Conservation (phyloP, 805 yeast species). For the Naumovozyma dairenensis region DNA sequence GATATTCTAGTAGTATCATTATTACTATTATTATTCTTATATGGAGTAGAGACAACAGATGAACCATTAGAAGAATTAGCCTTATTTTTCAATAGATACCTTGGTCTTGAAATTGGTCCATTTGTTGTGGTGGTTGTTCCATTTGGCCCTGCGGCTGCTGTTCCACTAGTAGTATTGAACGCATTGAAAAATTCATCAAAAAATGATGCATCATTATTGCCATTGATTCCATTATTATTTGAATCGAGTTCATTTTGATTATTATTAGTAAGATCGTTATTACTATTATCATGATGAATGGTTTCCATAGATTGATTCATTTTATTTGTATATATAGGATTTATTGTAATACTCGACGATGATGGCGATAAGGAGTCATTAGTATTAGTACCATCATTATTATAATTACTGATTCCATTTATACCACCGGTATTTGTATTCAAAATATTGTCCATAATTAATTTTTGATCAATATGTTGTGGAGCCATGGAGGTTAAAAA, state of each 20-base stretch:
- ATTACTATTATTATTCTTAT: background rate
- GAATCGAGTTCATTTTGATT: conserved; percentile 1
- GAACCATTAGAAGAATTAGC: conserved; percentile 10
- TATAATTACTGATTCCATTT: background rate
- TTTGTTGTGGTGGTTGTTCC: conserved; percentile 1
- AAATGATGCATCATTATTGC: background rate
- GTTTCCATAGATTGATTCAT: background rate
- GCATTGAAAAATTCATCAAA: no score
- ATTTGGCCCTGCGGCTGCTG: no score
- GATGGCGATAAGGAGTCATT: no score
- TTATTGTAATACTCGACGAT: no score
- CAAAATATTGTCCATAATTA: conserved; percentile 19
- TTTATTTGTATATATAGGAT: background rate
- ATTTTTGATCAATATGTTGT: conserved; percentile 24
- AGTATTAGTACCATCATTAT: background rate
- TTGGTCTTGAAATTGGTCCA: conserved; percentile 5
- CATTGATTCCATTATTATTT: background rate
- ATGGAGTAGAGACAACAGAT: background rate
- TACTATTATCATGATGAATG: background rate
- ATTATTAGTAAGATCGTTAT: background rate
- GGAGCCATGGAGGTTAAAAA: conserved; percentile 65
- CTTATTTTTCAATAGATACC: conserved; percentile 20
- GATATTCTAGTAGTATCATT: conserved; percentile 12
- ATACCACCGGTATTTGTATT: background rate
- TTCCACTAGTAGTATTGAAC: no score